Base-by-base conservation (phyloP, 148 eudicot genomes). In the Euryodendron excelsum region DNA sequence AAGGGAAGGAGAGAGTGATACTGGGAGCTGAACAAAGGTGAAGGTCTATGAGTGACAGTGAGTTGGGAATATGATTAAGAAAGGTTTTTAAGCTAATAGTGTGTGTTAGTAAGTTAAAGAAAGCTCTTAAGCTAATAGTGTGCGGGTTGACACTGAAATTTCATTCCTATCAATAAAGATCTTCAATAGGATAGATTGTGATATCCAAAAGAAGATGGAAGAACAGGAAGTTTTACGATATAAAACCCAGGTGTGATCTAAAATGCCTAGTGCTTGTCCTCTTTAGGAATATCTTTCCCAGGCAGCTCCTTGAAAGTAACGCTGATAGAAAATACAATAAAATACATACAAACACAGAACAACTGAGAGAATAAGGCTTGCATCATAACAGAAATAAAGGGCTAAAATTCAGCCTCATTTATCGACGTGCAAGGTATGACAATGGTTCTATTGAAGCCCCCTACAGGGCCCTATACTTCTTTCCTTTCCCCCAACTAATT, bases 241-340 rank as follows among this genome's bases (percentile, higher is more conserved):
- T 34, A 45, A 70, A 30, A 34, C 50, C 33, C 59, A 25, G 3
- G 48, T 53, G 31, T 3, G 30, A 33, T 59, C 4, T 31, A 36
- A 37, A 15, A 36, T 15, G 37, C 56, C 74, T 82, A 82, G 75
- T 80, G 80, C 76, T 86, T 83, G 47, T 87, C 83, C 33, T 85
- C 85, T 76, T 84, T 85, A 2, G 86, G 86, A 28, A 82, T 25
- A 48, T 87, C 90, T 76, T 88, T 85, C 36, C 53, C 75, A 33
- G 90, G 82, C 44, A 85, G 75, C 79, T 88, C 90, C 85, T 88
- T 88, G 77, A 37, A 58, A 30, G 69, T 27, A 44, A 10, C 1
- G n/a, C 18, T n/a, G 10, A 25, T 74, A 1, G 31, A 64, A 30
- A 33, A 30, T 31, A 44, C 44, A 76, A 48, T 6, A 31, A 6